phyloP scores from a whole-genome alignment of 2,329 filamentous ascomycete genomes.

The Colletotrichum sp. region DNA sequence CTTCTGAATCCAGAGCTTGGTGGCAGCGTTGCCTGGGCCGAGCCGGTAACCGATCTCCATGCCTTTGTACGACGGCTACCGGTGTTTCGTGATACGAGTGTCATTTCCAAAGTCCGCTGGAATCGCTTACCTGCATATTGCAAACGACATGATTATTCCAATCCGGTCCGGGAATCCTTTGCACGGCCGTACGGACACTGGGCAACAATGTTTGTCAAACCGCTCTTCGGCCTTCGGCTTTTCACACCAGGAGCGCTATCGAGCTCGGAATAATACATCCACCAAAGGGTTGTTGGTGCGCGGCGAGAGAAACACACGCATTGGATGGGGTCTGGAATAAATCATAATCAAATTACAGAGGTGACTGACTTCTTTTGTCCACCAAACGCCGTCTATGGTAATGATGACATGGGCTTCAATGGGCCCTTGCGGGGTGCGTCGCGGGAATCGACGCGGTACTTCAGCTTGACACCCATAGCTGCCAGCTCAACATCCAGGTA shows the following conservation, averaged over 20 bases:
- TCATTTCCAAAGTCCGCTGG: neutral
- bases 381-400: slow-evolving; percentile 21
- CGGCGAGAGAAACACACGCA: neutral
- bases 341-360: slow-evolving; percentile 6
- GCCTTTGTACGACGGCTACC: neutral
- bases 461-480: slow-evolving; percentile 95
- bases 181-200: neutral
- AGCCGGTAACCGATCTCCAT: neutral
- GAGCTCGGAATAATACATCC: neutral
- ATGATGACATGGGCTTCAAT: slow-evolving; percentile 42
- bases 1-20: neutral
- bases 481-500: slow-evolving; percentile 95
- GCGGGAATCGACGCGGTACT: slow-evolving; percentile 72
- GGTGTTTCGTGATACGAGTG: neutral
- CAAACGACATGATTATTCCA: neutral
- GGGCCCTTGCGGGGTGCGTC: slow-evolving; percentile 66
- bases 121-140: neutral
- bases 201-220: neutral
- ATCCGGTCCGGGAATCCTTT: neutral
- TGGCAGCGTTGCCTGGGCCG: neutral
- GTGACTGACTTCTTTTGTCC: slow-evolving; percentile 1
- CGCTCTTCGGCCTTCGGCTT: neutral
- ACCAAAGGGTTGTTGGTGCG: neutral
- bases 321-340: neutral
- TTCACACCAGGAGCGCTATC: neutral